Base-by-base conservation (phyloP, 1,284 basidiomycete genomes). In the Ceratobasidium sp. region DNA sequence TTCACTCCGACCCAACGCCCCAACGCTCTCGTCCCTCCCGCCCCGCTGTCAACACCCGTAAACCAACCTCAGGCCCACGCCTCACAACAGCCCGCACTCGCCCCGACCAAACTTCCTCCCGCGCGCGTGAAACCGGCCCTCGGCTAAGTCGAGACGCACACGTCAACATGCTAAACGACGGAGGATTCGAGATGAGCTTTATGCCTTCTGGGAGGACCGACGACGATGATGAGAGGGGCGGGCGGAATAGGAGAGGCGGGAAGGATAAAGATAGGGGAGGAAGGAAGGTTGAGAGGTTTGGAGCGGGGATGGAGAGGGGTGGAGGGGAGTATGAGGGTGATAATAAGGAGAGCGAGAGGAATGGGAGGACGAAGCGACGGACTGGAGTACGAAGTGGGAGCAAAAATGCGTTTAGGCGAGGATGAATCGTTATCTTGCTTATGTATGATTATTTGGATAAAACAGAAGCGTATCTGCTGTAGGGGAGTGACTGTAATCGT, bases 291-390 rank as follows among this genome's bases (percentile, higher is more conserved):
- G 93, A 96, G 81, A 86, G 82, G 76, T 97, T 95, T 82, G 97
- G 92, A 60, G 92, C 89, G 59, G 96, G 93, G 33, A 86, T 95
- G 90, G 95, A 95, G 86, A 92, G 87, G 81, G 94, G 93, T 8
- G 94, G 93, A 7, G 86, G 87, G 1, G 85, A 88, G 33, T 80
- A 81, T 11, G 83, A 84, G 51, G 79, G 80, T 22, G 85, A 85
- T 75, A 80, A 89, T 79, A 85, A 81, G 44, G 91, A 92, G 78
- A 85, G 84, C 27, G 80, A 79, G 27, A 75, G 82, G 66, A 79
- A 79, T 69, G 94, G 95, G 19, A 85, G 95, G 81, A 91, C 87
- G 31, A 87, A 91, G 57, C 85, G 93, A 78, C 84, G 95, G 80
- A 88, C 89, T 79, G 90, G 89, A 3, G 88, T 93, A 75, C 85